Evolutionary conservation across 768 basidiomycete species (phyloP).

Genomic region (Mycena latifolia): DNA sequence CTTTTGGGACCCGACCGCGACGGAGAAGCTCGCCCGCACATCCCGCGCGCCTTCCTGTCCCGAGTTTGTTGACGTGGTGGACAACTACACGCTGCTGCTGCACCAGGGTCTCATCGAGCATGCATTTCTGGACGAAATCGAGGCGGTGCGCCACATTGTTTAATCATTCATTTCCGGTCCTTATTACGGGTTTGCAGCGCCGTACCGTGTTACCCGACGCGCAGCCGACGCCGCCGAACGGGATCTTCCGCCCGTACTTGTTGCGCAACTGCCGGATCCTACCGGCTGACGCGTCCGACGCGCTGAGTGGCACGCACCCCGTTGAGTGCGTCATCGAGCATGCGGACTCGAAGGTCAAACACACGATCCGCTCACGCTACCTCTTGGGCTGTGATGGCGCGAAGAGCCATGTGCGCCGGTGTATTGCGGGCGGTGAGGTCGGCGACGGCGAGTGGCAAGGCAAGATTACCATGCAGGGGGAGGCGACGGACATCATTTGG

Average conservation of each 20-base stretch:
- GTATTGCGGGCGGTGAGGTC: slow-evolving; percentile 32
- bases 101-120: slow-evolving; percentile 37
- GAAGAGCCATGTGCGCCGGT: slow-evolving; percentile 57
- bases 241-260: slow-evolving; percentile 31
- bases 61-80: slow-evolving; percentile 36
- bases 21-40: slow-evolving; percentile 45
- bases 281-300: slow-evolving; percentile 20
- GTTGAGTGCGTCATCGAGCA: slow-evolving; percentile 34
- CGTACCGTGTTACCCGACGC: slow-evolving; percentile 30
- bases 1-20: slow-evolving; percentile 35
- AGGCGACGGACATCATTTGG: slow-evolving; percentile 63
- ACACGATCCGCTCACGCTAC: slow-evolving; percentile 32
- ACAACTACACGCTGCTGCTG: slow-evolving; percentile 35
- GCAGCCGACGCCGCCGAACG: slow-evolving; percentile 22
- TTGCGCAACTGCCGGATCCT: slow-evolving; percentile 30
- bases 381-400: slow-evolving; percentile 46
- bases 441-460: slow-evolving; percentile 47
- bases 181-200: slow-evolving; percentile 21
- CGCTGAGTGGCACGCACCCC: slow-evolving; percentile 29
- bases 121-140: slow-evolving; percentile 35
- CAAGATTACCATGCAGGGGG: slow-evolving; percentile 60
- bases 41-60: slow-evolving; percentile 27
- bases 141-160: slow-evolving; percentile 17
- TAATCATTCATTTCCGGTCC: not conserved
- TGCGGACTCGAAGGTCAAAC: slow-evolving; percentile 26